Evolutionary conservation across 225 moss, liverwort and hornwort species (phyloP).

Genomic region (Polytrichum commune): DNA sequence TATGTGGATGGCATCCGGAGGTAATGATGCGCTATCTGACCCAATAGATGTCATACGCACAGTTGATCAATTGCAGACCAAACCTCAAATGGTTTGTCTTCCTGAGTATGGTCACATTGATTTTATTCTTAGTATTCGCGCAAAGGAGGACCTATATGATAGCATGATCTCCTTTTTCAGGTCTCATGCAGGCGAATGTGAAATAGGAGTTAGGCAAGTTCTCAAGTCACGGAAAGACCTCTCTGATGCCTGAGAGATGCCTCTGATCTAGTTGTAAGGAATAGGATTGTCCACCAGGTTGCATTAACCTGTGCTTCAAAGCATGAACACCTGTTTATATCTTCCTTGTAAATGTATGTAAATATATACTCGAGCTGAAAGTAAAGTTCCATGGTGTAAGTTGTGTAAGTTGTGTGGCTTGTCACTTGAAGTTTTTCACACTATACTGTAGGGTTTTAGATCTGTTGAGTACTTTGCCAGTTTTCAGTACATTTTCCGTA

Average conservation of each 20-base stretch:
- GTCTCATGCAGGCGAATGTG: slow-evolving; percentile 30
- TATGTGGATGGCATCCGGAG: slow-evolving; percentile 86
- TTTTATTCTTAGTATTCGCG: slow-evolving; percentile 67
- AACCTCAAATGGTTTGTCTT: slow-evolving; percentile 46
- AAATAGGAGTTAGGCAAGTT: slow-evolving; percentile 2
- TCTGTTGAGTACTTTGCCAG: too few relatives aligned
- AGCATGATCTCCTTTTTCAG: slow-evolving; percentile 82
- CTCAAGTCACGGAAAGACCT: background rate
- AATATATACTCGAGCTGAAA: background rate
- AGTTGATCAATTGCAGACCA: slow-evolving; percentile 44
- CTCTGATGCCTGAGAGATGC: background rate
- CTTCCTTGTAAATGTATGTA: background rate
- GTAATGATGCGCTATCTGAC: slow-evolving; percentile 85
- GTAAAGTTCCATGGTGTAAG: background rate
- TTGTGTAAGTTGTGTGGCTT: too few relatives aligned
- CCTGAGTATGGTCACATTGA: slow-evolving; percentile 90
- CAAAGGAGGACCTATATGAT: slow-evolving; percentile 79
- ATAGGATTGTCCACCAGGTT: background rate
- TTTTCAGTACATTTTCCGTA: too few relatives aligned
- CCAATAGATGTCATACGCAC: slow-evolving; percentile 65
- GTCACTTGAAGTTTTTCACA: too few relatives aligned
- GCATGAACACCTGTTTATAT: background rate
- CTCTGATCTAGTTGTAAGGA: too few relatives aligned
- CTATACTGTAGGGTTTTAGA: too few relatives aligned
- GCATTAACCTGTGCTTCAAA: background rate